Base-by-base conservation (phyloP, 1,284 basidiomycete genomes). In the Trichosporon sp. region DNA sequence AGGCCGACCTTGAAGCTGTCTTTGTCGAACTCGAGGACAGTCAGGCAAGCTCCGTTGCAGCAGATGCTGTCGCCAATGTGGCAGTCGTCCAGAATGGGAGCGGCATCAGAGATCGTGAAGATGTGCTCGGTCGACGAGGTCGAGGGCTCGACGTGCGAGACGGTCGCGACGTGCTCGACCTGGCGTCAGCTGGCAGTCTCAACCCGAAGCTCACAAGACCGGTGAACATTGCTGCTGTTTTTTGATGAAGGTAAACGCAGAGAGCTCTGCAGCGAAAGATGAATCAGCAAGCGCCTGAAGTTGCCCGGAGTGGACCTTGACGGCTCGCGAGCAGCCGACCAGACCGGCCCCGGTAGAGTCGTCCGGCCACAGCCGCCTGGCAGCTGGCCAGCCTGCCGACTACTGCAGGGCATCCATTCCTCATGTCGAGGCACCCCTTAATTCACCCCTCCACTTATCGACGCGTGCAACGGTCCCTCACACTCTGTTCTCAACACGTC, bases 51-150 rank as follows among this genome's bases (percentile, higher is more conserved):
- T 16, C 89, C 89, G 71, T 90, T 89, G 74, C 91, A 88, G 56
- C 92, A 90, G 69, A 99, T 98, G 57, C 91, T 95, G 81, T 99
- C 96, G 11, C 96, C 95, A 62, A 95, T 85, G 70, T 89, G 87
- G 81, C 93, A 96, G 79, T 99, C 95, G n/a, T 78, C 85, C 11
- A 99, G 84, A 70, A 99, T 90, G 8, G 86, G 83, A 0, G 84
- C 86, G 2, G 88, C 84, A 62, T 92, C 80, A 21, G 85, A 83
- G 74, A 98, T 89, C n/a, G 87, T 89, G 60, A 98, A 33, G 61
- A 84, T 10, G 88, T 89, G 81, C 29, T 82, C 82, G 23, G 87
- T 87, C 9, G 68, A 65, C 23, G 65, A 66, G 27, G 74, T 71
- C 11, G 74, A 70, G 11, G 74, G 73, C 14, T 72, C 70, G 61